phyloP scores from a whole-genome alignment of 208 protist genomes.

The Acanthamoeba divionensis region DNA sequence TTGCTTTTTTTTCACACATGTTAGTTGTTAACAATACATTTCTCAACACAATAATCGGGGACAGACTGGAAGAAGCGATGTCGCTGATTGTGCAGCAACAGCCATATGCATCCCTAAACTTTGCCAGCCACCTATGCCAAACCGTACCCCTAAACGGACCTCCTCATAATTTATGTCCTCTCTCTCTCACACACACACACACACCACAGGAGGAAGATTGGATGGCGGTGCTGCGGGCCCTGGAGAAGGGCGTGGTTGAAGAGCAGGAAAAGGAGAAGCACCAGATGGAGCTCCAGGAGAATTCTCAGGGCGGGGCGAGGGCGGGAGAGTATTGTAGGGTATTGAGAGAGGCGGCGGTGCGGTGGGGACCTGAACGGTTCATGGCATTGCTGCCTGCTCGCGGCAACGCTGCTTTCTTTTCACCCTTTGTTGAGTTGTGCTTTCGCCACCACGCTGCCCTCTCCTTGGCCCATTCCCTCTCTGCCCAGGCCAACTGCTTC shows the following conservation, averaged over 20 bases:
- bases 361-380: not conserved
- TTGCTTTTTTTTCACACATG: no score
- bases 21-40: no score
- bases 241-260: not conserved
- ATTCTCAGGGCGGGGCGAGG: not conserved
- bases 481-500: no score
- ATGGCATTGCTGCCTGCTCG: not conserved
- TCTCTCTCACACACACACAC: not conserved
- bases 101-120: no score
- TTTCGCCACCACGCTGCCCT: not conserved
- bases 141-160: not conserved
- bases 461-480: no score
- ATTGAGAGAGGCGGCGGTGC: not conserved
- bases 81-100: no score
- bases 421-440: slow-evolving; percentile 1
- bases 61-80: no score
- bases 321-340: not conserved
- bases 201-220: not conserved
- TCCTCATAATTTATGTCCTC: not conserved
- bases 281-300: not conserved
- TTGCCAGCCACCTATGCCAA: no score
- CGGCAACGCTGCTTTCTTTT: slow-evolving; percentile 9
- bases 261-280: not conserved
- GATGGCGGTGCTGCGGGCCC: not conserved
- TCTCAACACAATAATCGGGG: no score